Conservation (phyloP, 169 alveolate genomes). For the Plasmodium relictum region DNA sequence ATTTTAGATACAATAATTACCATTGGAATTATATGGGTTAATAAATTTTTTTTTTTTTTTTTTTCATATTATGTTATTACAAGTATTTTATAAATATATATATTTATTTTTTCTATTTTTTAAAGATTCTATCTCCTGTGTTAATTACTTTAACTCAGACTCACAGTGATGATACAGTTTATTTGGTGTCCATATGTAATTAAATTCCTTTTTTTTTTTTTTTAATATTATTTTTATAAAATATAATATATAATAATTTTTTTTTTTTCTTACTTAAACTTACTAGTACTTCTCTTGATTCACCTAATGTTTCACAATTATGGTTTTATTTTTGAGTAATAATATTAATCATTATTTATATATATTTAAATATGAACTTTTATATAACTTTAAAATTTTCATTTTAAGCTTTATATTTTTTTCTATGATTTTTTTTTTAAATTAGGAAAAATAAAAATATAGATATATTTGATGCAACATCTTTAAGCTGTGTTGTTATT, state of each 20-base stretch:
- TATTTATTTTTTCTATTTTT: not conserved
- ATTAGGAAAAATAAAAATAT: conserved; percentile 70
- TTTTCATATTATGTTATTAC: not conserved
- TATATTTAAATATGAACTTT: conserved; percentile 12
- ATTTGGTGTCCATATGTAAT: conserved; percentile 56
- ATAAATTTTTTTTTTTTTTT: not conserved
- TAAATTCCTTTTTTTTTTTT: not conserved
- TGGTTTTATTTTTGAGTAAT: conserved; percentile 72
- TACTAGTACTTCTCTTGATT: conserved; percentile 46
- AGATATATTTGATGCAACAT: conserved; percentile 70
- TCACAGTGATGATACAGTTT: conserved; percentile 68
- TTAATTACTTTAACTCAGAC: conserved; percentile 69
- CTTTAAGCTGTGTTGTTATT: conserved; percentile 72
- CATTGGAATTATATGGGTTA: conserved; percentile 77
- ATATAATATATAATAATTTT: not conserved
- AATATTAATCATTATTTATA: not conserved
- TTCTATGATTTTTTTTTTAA: not conserved
- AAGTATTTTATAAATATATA: conserved; percentile 1
- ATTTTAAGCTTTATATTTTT: conserved; percentile 6
- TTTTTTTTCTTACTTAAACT: conserved; percentile 2
- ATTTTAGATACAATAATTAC: conserved; percentile 55
- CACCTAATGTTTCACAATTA: conserved; percentile 71
- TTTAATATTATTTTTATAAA: not conserved
- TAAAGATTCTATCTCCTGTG: conserved; percentile 67
- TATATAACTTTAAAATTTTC: conserved; percentile 2